Conservation (phyloP, 2,329 filamentous ascomycete species). For the Thermomyces lanuginosus region DNA sequence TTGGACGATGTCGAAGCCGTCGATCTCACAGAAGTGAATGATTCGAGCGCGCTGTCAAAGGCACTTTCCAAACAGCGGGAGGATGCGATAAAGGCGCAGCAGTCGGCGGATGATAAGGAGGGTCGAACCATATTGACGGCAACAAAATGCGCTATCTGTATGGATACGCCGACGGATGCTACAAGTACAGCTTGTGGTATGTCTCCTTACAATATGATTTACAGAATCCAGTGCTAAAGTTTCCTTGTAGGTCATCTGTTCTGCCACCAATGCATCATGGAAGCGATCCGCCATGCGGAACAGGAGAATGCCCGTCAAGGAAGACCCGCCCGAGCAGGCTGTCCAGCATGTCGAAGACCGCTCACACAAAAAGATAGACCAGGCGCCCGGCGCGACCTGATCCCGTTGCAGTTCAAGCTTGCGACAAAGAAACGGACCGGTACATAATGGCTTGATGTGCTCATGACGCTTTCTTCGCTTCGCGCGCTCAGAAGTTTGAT, state of each 20-base stretch:
- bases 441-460: background rate
- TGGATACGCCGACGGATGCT: constrained; percentile 44
- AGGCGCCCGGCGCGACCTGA: constrained; percentile 20
- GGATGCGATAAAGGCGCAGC: constrained; percentile 34
- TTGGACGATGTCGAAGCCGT: constrained; percentile 29
- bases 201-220: constrained; percentile 10
- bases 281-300: constrained; percentile 42
- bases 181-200: constrained; percentile 45
- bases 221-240: constrained; percentile 1
- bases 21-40: constrained; percentile 33
- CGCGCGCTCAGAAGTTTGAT: too few relatives aligned
- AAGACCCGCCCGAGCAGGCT: too few relatives aligned
- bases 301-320: constrained; percentile 24
- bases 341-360: constrained; percentile 30
- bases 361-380: constrained; percentile 21
- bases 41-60: constrained; percentile 25
- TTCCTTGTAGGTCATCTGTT: constrained; percentile 40
- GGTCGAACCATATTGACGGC: constrained; percentile 27
- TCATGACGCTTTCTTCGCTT: too few relatives aligned
- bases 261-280: constrained; percentile 46
- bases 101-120: constrained; percentile 14
- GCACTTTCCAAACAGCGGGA: constrained; percentile 37
- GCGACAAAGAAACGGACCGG: constrained; percentile 13
- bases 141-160: constrained; percentile 46
- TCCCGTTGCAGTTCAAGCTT: constrained; percentile 25